Evolutionary conservation across 163 green algal species (phyloP).

Genomic region (Coccomyxa subellipsoidea): DNA sequence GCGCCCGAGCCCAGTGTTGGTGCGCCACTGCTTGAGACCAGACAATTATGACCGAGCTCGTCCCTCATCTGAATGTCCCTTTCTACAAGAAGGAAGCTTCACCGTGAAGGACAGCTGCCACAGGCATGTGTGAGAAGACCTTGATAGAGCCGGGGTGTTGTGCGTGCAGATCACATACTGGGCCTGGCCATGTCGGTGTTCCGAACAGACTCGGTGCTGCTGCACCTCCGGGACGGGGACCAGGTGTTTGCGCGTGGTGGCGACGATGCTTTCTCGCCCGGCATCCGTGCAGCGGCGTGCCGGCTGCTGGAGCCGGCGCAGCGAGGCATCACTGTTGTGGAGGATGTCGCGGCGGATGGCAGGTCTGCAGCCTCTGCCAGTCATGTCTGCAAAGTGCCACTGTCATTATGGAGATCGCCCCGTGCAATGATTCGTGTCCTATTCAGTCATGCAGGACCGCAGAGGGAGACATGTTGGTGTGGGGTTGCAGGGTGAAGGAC

Average conservation of each 20-base stretch:
- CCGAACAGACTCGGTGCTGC: neutral
- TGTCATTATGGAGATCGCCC: too few species aligned
- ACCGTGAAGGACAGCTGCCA: too few species aligned
- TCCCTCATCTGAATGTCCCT: too few species aligned
- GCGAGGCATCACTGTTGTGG: neutral
- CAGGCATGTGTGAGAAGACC: too few species aligned
- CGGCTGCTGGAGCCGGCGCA: neutral
- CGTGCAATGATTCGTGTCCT: too few species aligned
- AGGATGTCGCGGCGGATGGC: neutral
- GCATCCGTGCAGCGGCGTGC: neutral
- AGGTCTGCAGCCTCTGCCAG: neutral
- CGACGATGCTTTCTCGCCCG: neutral
- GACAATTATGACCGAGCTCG: too few species aligned
- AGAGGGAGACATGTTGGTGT: neutral
- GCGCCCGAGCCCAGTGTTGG: neutral
- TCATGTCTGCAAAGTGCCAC: too few species aligned
- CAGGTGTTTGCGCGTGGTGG: neutral
- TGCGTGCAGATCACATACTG: neutral
- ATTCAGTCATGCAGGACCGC: neutral
- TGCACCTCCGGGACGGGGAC: neutral
- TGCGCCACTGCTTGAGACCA: neutral
- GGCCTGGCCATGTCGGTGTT: slow-evolving; percentile 4
- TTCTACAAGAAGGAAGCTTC: too few species aligned
- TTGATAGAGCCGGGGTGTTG: too few species aligned
- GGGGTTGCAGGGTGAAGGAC: neutral